Evolutionary conservation across 495 filamentous ascomycete species (phyloP).

Genomic region (Penicillium ucsense): DNA sequence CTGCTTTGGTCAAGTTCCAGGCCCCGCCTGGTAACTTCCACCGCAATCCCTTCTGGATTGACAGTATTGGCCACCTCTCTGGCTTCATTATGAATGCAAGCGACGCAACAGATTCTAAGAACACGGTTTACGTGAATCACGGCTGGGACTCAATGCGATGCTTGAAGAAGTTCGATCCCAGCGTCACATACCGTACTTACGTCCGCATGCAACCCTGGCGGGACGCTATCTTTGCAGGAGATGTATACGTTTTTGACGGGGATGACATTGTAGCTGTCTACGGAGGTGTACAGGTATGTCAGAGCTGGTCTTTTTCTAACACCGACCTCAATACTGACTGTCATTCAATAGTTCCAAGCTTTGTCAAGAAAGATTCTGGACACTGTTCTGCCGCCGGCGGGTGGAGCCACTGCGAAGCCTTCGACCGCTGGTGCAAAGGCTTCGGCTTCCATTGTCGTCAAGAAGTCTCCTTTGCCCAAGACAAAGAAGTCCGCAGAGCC

Average conservation of each 20-base stretch:
- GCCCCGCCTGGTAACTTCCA: constrained; percentile 52
- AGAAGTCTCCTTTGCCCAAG: constrained; percentile 33
- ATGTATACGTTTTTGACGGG: constrained; percentile 44
- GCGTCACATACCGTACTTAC: constrained; percentile 62
- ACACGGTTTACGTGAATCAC: constrained; percentile 67
- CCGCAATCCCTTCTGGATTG: constrained; percentile 65
- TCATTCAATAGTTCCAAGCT: constrained; percentile 44
- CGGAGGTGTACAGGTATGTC: constrained; percentile 50
- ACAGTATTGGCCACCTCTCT: constrained; percentile 51
- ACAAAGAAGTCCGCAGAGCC: constrained; percentile 13
- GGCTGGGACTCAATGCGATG: constrained; percentile 67
- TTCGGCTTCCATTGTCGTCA: constrained; percentile 20
- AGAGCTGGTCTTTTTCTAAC: neutral
- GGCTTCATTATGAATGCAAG: constrained; percentile 78
- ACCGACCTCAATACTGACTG: constrained; percentile 11
- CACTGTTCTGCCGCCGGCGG: constrained; percentile 50
- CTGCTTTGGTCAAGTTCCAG: constrained; percentile 58
- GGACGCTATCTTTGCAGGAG: constrained; percentile 38
- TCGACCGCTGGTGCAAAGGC: constrained; percentile 15
- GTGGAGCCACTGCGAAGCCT: constrained; percentile 19
- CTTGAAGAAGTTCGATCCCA: constrained; percentile 49
- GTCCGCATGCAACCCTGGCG: constrained; percentile 51
- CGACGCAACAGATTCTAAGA: constrained; percentile 58
- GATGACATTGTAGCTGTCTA: constrained; percentile 57
- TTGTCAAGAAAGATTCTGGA: constrained; percentile 60